Evolutionary conservation across 2,329 filamentous ascomycete genomes (phyloP), one percentile per base, ranked within the genome.

Genomic region (Pleomassaria siparia): DNA sequence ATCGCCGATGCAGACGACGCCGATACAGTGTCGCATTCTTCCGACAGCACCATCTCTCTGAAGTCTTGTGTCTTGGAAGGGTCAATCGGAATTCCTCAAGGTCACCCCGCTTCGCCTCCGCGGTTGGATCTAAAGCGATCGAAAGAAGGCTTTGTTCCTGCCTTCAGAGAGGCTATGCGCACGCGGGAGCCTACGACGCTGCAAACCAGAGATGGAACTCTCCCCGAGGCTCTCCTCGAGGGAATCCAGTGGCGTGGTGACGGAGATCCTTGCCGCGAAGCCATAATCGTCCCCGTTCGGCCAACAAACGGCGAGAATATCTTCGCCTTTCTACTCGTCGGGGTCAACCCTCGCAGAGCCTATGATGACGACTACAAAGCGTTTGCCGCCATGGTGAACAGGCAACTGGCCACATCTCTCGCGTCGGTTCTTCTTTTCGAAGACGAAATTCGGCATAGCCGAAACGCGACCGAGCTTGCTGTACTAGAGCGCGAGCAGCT

Each of bases 391-490:
- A 61, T 67, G 55, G 54, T 69, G 20, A 67, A 65, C 43, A 52
- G 64, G 35, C 65, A 68, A 29, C 43, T 69, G 16, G 60, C 64
- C 7, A 67, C 63, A n/a, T 66, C 63, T 4, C 44, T 68, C 25
- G 66, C 66, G 16, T 69, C 66, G 2, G 60, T 68, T 3, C 47
- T 69, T 24, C 54, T 66, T 10, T 69, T 62, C 39, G 63, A 63
- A 43, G 65, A 67, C 44, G 66, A 69, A 41, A 63, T 66, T 40
- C 58, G 58, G 13, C 53, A 54, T 21, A 66, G 54, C 30, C 57
- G 59, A 39, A 50, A 56, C 18, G 62, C 53, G 30, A 63, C 59
- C 1, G 62, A 68, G 30, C 50, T 54, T 18, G 64, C 63, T 22
- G 55, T 55, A n/a, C 37, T 61, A 13, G 61, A 68, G 43, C 57